Base-by-base conservation (phyloP, 2,329 filamentous ascomycete species). In the Colletotrichum siamense region DNA sequence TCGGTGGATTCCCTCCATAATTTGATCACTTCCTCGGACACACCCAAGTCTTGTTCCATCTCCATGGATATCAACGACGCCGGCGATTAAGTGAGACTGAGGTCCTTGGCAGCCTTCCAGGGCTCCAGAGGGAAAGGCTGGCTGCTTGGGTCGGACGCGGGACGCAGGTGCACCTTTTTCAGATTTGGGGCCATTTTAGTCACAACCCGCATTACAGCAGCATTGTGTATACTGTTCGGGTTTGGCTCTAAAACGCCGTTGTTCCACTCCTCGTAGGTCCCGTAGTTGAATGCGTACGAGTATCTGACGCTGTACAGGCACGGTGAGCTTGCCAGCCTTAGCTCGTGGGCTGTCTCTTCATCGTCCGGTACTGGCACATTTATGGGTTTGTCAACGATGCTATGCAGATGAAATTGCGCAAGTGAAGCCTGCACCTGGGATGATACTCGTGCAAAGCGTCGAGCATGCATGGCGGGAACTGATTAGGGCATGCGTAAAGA, bases 111-210 rank as follows among this genome's bases (percentile, higher is more conserved):
- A 49, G 44, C 44, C 10, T 8, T 2, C 44, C 44, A 49, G 6
- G 44, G 44, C 18, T 22, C 4, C 18, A 1, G 10, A 22, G 44
- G 44, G 44, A 49, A 49, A 49, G 44, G 0, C 44, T 49, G 44
- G 0, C 1, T 22, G 44, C 44, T 49, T 22, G 1, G 3, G n/a
- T 49, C 44, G 18, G n/a, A 10, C 9, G 9, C 44, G 1, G 44
- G 44, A 49, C 44, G 44, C 44, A 49, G 4, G n/a, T 49, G 44
- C 44, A 49, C 44, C 44, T 3, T n/a, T 49, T 49, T 49, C 44
- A 49, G 44, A 22, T 49, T 49, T 0, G 44, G n/a, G 10, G 44
- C 44, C 44, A 49, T 49, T 22, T 2, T 49, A 13, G 44, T 49
- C n/a, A 49, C 18, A 49, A 1, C 0, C 2, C 44, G 44, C 18